These are phyloP conservation scores for Trichoderma reesei DNA, from an alignment of 495 filamentous ascomycete species.

Conservation along the genomic window DNA sequence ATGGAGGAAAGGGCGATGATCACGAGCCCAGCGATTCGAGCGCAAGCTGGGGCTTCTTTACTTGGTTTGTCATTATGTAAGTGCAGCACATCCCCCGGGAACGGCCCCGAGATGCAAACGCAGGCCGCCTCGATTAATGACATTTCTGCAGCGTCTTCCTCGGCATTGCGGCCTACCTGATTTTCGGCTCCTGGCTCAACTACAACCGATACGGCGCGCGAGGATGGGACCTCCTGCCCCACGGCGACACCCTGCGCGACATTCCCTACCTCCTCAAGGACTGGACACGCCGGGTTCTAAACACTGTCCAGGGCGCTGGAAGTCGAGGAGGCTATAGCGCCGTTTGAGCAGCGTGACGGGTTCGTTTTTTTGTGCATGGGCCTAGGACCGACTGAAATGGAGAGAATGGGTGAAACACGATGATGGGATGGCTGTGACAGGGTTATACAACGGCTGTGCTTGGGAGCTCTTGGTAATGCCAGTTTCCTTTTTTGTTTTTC, in stretches of 20 bases:
- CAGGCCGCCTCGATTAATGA: neutral
- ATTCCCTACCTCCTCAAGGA: slow-evolving; percentile 88
- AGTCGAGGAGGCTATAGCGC: slow-evolving; percentile 89
- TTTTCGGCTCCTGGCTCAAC: slow-evolving; percentile 98
- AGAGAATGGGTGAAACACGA: neutral
- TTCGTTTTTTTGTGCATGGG: neutral
- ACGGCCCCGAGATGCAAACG: too few species aligned
- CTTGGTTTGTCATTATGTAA: slow-evolving; percentile 93
- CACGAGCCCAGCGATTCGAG: slow-evolving; percentile 20
- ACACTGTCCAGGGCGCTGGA: slow-evolving; percentile 68
- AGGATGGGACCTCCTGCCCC: slow-evolving; percentile 91
- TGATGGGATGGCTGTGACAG: neutral
- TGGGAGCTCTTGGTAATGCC: neutral
- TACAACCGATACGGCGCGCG: slow-evolving; percentile 93
- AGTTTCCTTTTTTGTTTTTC: neutral
- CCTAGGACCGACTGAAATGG: neutral
- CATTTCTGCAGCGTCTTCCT: slow-evolving; percentile 62
- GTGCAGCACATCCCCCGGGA: slow-evolving; percentile 25
- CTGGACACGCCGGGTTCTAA: slow-evolving; percentile 67
- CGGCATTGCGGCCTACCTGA: slow-evolving; percentile 77
- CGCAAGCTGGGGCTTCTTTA: slow-evolving; percentile 83
- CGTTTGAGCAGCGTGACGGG: slow-evolving; percentile 44
- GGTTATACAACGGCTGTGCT: neutral
- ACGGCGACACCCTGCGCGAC: slow-evolving; percentile 85
- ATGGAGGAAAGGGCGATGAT: slow-evolving; percentile 33